Conservation (phyloP, 495 filamentous ascomycete genomes). For the Podospora pseudocomata region DNA sequence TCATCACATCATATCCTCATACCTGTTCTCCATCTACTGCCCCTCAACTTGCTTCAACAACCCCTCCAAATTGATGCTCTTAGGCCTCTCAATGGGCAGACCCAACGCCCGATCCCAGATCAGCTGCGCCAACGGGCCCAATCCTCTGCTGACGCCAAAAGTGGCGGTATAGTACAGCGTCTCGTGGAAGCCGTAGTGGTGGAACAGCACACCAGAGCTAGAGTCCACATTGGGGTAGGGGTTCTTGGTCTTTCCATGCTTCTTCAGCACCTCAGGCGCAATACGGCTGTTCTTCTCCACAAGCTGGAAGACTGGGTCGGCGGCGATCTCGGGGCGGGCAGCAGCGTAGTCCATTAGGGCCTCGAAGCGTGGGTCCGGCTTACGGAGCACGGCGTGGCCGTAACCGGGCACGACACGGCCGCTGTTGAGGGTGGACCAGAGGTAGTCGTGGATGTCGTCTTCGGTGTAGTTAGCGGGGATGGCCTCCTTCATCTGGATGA, state of each 20-base stretch:
- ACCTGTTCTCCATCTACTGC: slow-evolving; percentile 16
- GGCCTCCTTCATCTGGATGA: slow-evolving; percentile 84
- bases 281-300: slow-evolving; percentile 77
- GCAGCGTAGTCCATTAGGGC: slow-evolving; percentile 94
- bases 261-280: slow-evolving; percentile 79
- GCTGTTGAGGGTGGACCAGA: slow-evolving; percentile 89
- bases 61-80: slow-evolving; percentile 90
- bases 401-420: slow-evolving; percentile 95
- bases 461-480: slow-evolving; percentile 78
- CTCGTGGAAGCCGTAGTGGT: slow-evolving; percentile 95
- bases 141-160: slow-evolving; percentile 87
- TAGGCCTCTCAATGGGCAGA: slow-evolving; percentile 95
- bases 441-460: slow-evolving; percentile 74
- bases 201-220: slow-evolving; percentile 86
- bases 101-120: slow-evolving; percentile 95
- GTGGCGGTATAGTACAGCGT: slow-evolving; percentile 97
- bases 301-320: slow-evolving; percentile 87
- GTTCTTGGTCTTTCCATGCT: slow-evolving; percentile 99
- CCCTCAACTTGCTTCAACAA: slow-evolving; percentile 58
- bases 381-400: slow-evolving; percentile 96
- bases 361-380: slow-evolving; percentile 93
- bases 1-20: not conserved
- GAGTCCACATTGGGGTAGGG: slow-evolving; percentile 95
- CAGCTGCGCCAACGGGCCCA: slow-evolving; percentile 89
- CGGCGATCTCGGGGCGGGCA: slow-evolving; percentile 74